phyloP scores from a whole-genome alignment of 176 grass and related monocot species.

The Chloris gayana region DNA sequence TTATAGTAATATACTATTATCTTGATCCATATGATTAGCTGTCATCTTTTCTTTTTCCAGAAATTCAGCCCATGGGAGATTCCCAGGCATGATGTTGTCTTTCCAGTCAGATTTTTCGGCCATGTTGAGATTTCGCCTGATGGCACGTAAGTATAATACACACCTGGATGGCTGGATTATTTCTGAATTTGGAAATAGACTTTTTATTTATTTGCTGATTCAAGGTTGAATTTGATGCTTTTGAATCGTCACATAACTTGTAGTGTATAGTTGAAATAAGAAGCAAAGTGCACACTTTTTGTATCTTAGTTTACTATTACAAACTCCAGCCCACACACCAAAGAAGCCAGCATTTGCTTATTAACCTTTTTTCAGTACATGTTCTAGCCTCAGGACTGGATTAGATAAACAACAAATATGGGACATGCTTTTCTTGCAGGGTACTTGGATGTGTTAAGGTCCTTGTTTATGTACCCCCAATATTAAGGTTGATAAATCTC shows the following conservation, averaged over 20 bases:
- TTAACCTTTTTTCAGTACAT: neutral
- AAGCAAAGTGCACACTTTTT: neutral
- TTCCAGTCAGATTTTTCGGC: slow-evolving; percentile 92
- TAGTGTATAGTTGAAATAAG: slow-evolving; percentile 1
- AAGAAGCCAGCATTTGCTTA: neutral
- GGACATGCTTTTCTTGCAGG: slow-evolving; percentile 1
- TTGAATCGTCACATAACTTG: neutral
- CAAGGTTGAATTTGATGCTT: slow-evolving; percentile 10
- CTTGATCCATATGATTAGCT: slow-evolving; percentile 15
- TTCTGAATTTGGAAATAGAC: slow-evolving; percentile 1
- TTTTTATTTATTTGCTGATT: slow-evolving; percentile 13
- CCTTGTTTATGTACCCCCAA: neutral
- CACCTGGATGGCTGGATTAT: neutral
- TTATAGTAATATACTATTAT: slow-evolving; percentile 17
- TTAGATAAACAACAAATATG: neutral
- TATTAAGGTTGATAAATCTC: neutral
- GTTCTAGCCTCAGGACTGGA: neutral
- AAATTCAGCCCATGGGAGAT: slow-evolving; percentile 99
- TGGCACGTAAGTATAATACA: slow-evolving; percentile 76
- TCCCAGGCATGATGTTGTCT: slow-evolving; percentile 88
- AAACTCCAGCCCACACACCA: neutral
- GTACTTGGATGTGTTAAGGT: neutral
- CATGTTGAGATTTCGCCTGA: slow-evolving; percentile 76
- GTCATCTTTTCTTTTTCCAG: slow-evolving; percentile 48
- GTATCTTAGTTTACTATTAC: slow-evolving; percentile 1